Percentiles rank a stretch among this genome's conserved stretches.
These are phyloP conservation scores for Cafeteria roenbergensis DNA, from an alignment of 108 stramenopile species.

Conservation along the genomic window DNA sequence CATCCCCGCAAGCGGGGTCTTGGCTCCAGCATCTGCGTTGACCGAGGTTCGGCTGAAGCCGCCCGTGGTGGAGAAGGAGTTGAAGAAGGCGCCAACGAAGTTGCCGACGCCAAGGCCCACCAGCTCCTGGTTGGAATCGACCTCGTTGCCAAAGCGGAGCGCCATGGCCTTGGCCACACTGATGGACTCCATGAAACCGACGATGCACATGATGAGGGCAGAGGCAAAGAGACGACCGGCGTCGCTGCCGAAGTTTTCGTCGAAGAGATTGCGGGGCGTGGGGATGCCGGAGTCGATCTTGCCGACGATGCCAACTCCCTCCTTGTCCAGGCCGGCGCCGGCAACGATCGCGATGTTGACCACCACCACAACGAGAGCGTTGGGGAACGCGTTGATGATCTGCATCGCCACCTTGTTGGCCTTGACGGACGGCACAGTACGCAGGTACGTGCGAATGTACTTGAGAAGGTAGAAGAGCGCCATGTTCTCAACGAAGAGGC, in stretches of 20 bases:
- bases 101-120: constrained; percentile 60
- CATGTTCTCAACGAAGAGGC: constrained; percentile 36
- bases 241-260: neutral
- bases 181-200: constrained; percentile 64
- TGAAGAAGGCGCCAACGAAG: constrained; percentile 49
- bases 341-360: constrained; percentile 32
- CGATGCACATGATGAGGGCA: constrained; percentile 31
- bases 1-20: constrained; percentile 48
- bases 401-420: constrained; percentile 6
- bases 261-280: neutral
- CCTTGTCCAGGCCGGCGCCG: constrained; percentile 28
- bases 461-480: constrained; percentile 33
- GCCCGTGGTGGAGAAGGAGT: constrained; percentile 36
- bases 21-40: constrained; percentile 52
- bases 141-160: constrained; percentile 52
- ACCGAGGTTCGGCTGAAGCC: constrained; percentile 60
- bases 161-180: constrained; percentile 56
- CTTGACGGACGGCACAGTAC: neutral
- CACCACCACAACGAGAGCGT: constrained; percentile 40
- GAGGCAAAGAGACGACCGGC: constrained; percentile 27
- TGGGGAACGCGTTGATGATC: constrained; percentile 31
- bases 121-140: constrained; percentile 58
- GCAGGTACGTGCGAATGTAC: constrained; percentile 14
- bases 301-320: constrained; percentile 51
- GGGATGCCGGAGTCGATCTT: constrained; percentile 44